A percentile compares a stretch with the other conserved stretches of the same genome.
Conservation (phyloP, 257 asterid species). For the Solanum etuberosum region DNA sequence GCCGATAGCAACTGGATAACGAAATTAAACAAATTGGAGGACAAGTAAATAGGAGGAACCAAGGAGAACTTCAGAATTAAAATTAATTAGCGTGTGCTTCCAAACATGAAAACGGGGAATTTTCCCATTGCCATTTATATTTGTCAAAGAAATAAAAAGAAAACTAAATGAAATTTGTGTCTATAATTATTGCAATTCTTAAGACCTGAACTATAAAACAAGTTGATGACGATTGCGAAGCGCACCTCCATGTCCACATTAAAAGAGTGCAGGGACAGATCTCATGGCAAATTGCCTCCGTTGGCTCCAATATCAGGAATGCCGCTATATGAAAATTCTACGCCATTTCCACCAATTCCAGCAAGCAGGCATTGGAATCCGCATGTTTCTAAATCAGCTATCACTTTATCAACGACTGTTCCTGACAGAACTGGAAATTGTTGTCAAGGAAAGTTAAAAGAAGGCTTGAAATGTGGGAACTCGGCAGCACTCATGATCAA, state of each 20-base stretch:
- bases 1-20: background rate
- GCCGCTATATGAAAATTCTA: conserved; percentile 62
- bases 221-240: background rate
- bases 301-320: conserved; percentile 15
- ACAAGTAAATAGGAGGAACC: background rate
- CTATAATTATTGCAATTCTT: background rate
- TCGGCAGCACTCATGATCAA: background rate
- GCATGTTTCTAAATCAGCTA: conserved; percentile 55
- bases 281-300: background rate
- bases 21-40: background rate
- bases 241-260: background rate
- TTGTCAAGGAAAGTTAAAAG: conserved; percentile 30
- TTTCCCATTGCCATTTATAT: background rate
- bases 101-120: background rate
- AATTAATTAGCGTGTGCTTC: background rate
- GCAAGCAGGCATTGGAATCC: conserved; percentile 84
- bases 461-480: background rate
- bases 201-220: background rate
- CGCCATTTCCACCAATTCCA: conserved; percentile 84
- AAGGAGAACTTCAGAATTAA: background rate
- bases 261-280: background rate
- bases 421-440: conserved; percentile 57
- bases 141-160: too few relatives aligned
- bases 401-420: conserved; percentile 61
- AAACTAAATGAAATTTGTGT: background rate